Evolutionary conservation across 75 land plant species (phyloP).

Genomic region (Pseudotsuga menziesii): DNA sequence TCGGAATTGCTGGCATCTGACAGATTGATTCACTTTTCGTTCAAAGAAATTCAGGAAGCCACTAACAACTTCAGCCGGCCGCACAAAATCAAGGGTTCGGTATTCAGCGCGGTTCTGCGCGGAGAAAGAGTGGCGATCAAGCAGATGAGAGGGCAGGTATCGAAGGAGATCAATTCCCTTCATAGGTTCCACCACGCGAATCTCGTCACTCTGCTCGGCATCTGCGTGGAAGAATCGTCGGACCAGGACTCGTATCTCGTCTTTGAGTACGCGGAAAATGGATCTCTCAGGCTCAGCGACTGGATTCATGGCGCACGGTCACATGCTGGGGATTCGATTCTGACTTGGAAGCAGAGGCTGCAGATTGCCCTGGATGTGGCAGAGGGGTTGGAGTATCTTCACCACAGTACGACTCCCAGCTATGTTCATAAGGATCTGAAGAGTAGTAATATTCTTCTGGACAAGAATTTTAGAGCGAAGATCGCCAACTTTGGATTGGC

Average conservation of each 20-base stretch:
- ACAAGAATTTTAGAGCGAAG: conserved; percentile 51
- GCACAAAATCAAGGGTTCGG: conserved; percentile 66
- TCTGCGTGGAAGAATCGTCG: conserved; percentile 32
- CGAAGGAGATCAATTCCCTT: conserved; percentile 45
- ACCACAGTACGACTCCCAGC: conserved; percentile 47
- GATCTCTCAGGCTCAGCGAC: conserved; percentile 46
- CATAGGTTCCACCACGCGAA: conserved; percentile 50
- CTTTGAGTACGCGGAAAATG: conserved; percentile 59
- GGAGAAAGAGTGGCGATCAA: conserved; percentile 58
- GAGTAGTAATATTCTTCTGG: conserved; percentile 64
- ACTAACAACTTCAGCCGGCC: too few relatives aligned
- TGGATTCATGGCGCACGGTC: conserved; percentile 37
- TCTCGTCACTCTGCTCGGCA: conserved; percentile 50
- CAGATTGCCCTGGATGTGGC: conserved; percentile 68
- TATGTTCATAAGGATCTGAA: conserved; percentile 65
- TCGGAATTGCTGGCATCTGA: conserved; percentile 30
- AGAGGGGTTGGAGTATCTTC: conserved; percentile 60
- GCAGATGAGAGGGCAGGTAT: conserved; percentile 48
- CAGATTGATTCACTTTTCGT: conserved; percentile 30
- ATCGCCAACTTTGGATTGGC: conserved; percentile 60
- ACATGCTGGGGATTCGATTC: conserved; percentile 9
- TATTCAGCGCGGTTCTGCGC: conserved; percentile 40
- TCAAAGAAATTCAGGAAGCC: conserved; percentile 42
- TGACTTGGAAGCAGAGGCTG: conserved; percentile 50
- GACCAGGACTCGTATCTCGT: conserved; percentile 43